A percentile compares a stretch with the other conserved stretches of the same genome.
Conservation (phyloP, 148 eudicot genomes). For the Fagopyrum esculentum region DNA sequence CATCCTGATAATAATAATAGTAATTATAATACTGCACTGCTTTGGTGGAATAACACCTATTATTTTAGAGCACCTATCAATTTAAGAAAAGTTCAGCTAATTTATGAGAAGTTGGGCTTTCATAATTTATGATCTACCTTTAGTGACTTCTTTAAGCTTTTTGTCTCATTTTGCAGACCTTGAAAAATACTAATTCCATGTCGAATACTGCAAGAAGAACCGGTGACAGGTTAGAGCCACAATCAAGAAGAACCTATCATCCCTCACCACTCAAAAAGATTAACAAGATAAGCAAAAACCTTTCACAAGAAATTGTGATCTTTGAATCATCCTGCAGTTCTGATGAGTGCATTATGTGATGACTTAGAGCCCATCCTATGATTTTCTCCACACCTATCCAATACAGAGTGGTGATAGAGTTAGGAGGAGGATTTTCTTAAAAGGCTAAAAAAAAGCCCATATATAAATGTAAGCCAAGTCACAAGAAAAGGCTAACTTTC, state of each 20-base stretch:
- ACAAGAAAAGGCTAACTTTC: slow-evolving; percentile 55
- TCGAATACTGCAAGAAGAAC: slow-evolving; percentile 47
- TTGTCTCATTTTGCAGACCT: slow-evolving; percentile 64
- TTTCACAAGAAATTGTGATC: slow-evolving; percentile 56
- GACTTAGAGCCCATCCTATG: slow-evolving; percentile 84
- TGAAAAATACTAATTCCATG: slow-evolving; percentile 63
- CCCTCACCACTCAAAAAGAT: background rate
- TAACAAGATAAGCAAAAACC: slow-evolving; percentile 27
- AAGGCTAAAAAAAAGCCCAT: background rate
- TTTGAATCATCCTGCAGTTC: slow-evolving; percentile 47
- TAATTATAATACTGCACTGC: background rate
- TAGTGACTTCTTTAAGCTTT: slow-evolving; percentile 73
- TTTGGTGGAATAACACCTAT: background rate
- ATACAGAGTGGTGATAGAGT: background rate
- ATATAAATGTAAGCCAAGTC: background rate
- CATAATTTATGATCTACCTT: slow-evolving; percentile 40
- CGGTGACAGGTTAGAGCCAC: background rate
- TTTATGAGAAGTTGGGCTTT: background rate
- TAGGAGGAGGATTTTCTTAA: background rate
- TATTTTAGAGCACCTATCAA: background rate
- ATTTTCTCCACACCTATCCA: slow-evolving; percentile 67
- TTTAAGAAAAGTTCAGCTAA: background rate
- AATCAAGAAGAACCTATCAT: background rate
- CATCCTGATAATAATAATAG: slow-evolving; percentile 39
- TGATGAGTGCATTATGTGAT: slow-evolving; percentile 59